A percentile compares a stretch with the other conserved stretches of the same genome.
These are phyloP conservation scores for Penicillium tannophilum DNA, from an alignment of 495 filamentous ascomycete species.

Conservation along the genomic window DNA sequence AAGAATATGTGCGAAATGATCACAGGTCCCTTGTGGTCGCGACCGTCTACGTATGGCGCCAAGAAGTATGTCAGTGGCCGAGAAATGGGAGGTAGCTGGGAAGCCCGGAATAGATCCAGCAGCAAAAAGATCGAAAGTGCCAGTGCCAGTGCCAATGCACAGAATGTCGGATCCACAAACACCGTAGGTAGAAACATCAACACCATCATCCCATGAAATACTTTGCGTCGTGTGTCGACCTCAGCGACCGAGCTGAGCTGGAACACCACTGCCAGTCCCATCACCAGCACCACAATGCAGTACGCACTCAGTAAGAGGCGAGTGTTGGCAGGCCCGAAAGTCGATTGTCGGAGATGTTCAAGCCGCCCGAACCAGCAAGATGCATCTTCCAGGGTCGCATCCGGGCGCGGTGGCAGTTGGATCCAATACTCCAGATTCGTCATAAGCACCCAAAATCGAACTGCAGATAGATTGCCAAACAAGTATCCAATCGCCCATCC, in stretches of 20 bases:
- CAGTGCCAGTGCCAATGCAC: conserved; percentile 72
- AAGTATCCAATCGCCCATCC: conserved; percentile 92
- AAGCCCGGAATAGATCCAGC: conserved; percentile 84
- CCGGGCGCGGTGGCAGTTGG: conserved; percentile 60
- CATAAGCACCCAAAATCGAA: conserved; percentile 66
- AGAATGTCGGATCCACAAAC: conserved; percentile 83
- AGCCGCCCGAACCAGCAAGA: conserved; percentile 57
- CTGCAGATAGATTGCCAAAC: conserved; percentile 73
- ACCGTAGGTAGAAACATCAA: conserved; percentile 87
- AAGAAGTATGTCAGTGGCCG: conserved; percentile 81
- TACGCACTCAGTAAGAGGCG: conserved; percentile 77
- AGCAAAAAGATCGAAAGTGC: conserved; percentile 82
- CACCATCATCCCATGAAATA: conserved; percentile 99
- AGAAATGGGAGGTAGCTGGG: conserved; percentile 86
- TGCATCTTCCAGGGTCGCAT: conserved; percentile 27
- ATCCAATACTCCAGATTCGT: conserved; percentile 76
- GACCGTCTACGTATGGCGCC: conserved; percentile 90
- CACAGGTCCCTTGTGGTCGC: conserved; percentile 89
- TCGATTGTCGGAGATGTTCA: conserved; percentile 55
- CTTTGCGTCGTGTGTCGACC: conserved; percentile 96
- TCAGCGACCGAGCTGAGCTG: conserved; percentile 70
- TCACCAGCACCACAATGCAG: conserved; percentile 65
- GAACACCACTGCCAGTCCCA: conserved; percentile 74
- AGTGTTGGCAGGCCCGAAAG: conserved; percentile 74
- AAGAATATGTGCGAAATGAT: conserved; percentile 96